Base-by-base conservation (phyloP, 2,329 filamentous ascomycete species). In the Pezicula neosporulosa region DNA sequence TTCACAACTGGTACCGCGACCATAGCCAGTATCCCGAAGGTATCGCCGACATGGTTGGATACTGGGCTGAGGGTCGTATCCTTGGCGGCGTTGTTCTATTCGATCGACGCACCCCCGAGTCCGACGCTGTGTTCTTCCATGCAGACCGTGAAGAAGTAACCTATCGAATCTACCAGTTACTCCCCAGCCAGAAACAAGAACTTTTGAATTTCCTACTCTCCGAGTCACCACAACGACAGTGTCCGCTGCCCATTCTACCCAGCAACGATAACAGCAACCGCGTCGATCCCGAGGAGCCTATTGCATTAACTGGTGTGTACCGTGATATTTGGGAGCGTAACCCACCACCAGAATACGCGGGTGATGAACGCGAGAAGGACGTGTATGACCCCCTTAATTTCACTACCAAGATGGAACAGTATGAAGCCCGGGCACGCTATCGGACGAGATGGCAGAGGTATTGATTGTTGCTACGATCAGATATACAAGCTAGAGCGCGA, bases 61-160 rank as follows among this genome's bases (percentile, higher is more conserved):
- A 59, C 52, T 66, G 63, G 64, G 62, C 63, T 6, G 64, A 66
- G 39, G 47, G 49, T 16, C 58, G 59, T 19, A 63, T 66, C 36
- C 51, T 66, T 13, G 63, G 64, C 13, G 64, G 64, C n/a, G 64
- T 67, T 2, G 53, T 60, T 0, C 38, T 66, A 4, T 67, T 67
- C 41, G 61, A 66, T 41, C 51, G 64, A n/a, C 28, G 6, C 33
- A 37, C 5, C 12, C 21, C 30, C 10, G 44, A 28, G 4, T n/a
- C 44, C 37, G 44, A 49, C 33, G 47, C 36, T 4, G 48, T 62
- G 4, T 62, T 48, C 38, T 52, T 58, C 15, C 57, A 62, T 15
- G 33, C 53, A 0, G 44, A 56, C 15, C 44, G 58, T 4, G 2
- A n/a, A 1, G 7, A 35, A 1, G 10, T 46, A 1, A 63, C 59